These are phyloP conservation scores for Theileria annulata DNA, from an alignment of 169 alveolate species.

Conservation along the genomic window DNA sequence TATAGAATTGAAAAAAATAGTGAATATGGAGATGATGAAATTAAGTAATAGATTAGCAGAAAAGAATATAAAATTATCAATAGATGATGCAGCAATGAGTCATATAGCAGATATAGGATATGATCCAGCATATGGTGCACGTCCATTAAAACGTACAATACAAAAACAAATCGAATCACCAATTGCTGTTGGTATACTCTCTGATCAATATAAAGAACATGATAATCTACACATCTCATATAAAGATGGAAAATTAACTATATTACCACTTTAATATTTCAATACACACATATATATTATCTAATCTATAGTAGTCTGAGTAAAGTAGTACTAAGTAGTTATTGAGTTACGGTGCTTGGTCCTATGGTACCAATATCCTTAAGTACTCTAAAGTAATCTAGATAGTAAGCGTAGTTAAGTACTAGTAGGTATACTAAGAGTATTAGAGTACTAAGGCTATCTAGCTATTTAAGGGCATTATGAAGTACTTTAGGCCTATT, in stretches of 20 bases:
- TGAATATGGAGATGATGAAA: constrained; percentile 78
- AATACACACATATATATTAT: neutral
- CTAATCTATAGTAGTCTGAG: no score
- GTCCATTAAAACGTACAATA: constrained; percentile 82
- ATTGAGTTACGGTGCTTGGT: no score
- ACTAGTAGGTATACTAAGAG: no score
- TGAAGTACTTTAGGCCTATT: no score
- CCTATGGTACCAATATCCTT: no score
- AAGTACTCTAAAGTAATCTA: no score
- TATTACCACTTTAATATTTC: neutral
- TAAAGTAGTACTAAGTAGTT: no score
- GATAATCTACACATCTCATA: constrained; percentile 73
- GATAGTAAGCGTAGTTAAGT: no score
- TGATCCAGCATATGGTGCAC: constrained; percentile 87
- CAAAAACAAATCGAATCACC: constrained; percentile 85
- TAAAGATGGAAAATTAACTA: constrained; percentile 33
- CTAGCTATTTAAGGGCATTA: no score
- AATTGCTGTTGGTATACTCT: constrained; percentile 77
- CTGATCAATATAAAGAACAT: constrained; percentile 70
- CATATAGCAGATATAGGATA: constrained; percentile 84
- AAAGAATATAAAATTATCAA: constrained; percentile 76
- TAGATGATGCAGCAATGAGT: constrained; percentile 83
- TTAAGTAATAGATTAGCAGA: constrained; percentile 80
- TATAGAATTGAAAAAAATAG: constrained; percentile 79
- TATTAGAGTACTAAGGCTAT: no score